Evolutionary conservation across 805 yeast species (phyloP).

Genomic region (Candida xyloterini): DNA sequence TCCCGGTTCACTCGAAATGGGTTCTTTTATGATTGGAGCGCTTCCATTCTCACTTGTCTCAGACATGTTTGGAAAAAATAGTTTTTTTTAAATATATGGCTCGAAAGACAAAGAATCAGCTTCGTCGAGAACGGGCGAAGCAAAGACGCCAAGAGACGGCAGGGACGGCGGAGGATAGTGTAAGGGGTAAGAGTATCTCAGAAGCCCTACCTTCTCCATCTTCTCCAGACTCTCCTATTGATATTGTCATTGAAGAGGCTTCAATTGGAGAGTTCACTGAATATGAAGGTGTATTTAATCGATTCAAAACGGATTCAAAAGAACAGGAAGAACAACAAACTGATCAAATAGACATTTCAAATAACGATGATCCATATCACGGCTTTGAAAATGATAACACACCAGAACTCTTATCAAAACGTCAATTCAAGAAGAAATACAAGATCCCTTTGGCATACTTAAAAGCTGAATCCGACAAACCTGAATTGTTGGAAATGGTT

Average conservation of each 20-base stretch:
- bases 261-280: slow-evolving; percentile 8
- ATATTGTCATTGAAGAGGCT: slow-evolving; percentile 14
- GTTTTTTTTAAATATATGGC: slow-evolving; percentile 6
- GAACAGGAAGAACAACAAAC: slow-evolving; percentile 3
- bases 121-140: slow-evolving; percentile 50
- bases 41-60: slow-evolving; percentile 4
- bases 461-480: slow-evolving; percentile 57
- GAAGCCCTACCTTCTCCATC: too few species aligned
- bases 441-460: slow-evolving; percentile 66
- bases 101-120: slow-evolving; percentile 50
- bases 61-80: slow-evolving; percentile 7
- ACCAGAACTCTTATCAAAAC: slow-evolving; percentile 37
- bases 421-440: slow-evolving; percentile 48
- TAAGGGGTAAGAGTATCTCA: not conserved
- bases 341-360: slow-evolving; percentile 15
- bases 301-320: slow-evolving; percentile 15
- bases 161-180: not conserved
- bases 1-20: slow-evolving; percentile 7
- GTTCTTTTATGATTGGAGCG: slow-evolving; percentile 3
- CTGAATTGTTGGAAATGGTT: slow-evolving; percentile 80
- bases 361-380: slow-evolving; percentile 10
- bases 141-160: slow-evolving; percentile 12
- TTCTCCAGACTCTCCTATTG: slow-evolving; percentile 4
- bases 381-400: slow-evolving; percentile 26
- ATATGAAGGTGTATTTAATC: slow-evolving; percentile 20